Conservation (phyloP, 2,329 filamentous ascomycete species). For the Cladophialophora carrionii region DNA sequence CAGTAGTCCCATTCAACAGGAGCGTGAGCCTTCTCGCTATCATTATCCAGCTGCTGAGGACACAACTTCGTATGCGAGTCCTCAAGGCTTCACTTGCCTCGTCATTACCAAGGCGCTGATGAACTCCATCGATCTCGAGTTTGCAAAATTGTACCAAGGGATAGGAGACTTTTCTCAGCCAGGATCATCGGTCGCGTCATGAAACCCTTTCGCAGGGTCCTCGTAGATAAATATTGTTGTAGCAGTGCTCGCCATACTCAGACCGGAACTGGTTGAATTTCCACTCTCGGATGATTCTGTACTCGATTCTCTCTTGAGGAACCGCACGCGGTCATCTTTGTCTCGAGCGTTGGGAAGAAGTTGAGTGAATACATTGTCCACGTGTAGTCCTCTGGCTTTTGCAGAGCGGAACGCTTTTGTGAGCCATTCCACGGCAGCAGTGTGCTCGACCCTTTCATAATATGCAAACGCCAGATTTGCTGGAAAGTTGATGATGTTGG, state of each 20-base stretch:
- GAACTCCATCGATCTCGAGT: background rate
- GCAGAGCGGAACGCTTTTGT: slow-evolving; percentile 24
- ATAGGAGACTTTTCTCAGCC: slow-evolving; percentile 3
- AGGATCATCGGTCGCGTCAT: slow-evolving; percentile 14
- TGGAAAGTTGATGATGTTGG: slow-evolving; percentile 35
- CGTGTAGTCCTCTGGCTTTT: slow-evolving; percentile 30
- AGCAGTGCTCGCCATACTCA: slow-evolving; percentile 11
- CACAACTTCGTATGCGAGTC: background rate
- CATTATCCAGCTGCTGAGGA: too few relatives aligned
- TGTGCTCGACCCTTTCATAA: slow-evolving; percentile 26
- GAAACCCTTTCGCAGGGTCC: slow-evolving; percentile 16
- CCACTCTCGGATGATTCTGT: slow-evolving; percentile 18
- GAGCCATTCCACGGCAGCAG: slow-evolving; percentile 26
- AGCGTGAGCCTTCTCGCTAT: background rate
- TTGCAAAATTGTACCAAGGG: background rate
- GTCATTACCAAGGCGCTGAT: background rate
- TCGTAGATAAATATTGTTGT: slow-evolving; percentile 23
- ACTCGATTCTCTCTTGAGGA: slow-evolving; percentile 24
- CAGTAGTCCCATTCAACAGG: background rate
- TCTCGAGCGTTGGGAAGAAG: slow-evolving; percentile 7
- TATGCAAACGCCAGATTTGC: slow-evolving; percentile 30
- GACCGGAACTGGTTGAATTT: slow-evolving; percentile 6
- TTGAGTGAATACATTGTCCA: slow-evolving; percentile 20
- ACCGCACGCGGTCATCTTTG: slow-evolving; percentile 15
- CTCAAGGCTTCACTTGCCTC: background rate